Evolutionary conservation across 1,284 basidiomycete genomes (phyloP).

Genomic region (Pyrrhoderma noxium): DNA sequence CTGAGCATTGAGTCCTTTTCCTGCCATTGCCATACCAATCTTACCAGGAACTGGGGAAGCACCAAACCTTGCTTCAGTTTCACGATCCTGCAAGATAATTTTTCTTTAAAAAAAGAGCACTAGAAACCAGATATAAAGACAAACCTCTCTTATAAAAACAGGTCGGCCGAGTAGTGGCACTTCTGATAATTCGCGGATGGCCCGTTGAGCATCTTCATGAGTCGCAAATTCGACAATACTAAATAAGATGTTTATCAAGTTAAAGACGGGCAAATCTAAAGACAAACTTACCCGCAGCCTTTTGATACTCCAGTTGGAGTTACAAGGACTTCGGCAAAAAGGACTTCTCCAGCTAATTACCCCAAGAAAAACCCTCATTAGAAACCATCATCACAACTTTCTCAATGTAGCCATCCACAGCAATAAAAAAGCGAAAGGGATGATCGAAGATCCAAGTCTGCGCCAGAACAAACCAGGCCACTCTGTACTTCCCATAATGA

Average conservation of each 20-base stretch:
- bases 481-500: constrained; percentile 8
- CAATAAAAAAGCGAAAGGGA: constrained; percentile 10
- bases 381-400: constrained; percentile 63
- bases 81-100: constrained; percentile 69
- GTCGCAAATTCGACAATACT: constrained; percentile 92
- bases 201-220: constrained; percentile 76
- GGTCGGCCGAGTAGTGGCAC: constrained; percentile 83
- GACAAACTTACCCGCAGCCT: constrained; percentile 84
- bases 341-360: constrained; percentile 91
- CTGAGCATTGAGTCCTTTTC: constrained; percentile 64
- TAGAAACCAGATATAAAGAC: constrained; percentile 18
- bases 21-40: constrained; percentile 86
- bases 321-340: constrained; percentile 97
- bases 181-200: constrained; percentile 85
- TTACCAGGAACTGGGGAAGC: constrained; percentile 88
- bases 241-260: not conserved
- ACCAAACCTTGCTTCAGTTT: constrained; percentile 91
- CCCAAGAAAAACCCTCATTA: constrained; percentile 80
- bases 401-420: constrained; percentile 33
- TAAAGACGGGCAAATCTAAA: constrained; percentile 9
- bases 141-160: constrained; percentile 92
- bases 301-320: constrained; percentile 96
- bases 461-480: constrained; percentile 6
- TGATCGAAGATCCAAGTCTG: constrained; percentile 15
- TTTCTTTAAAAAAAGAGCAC: not conserved